Percentiles rank a stretch among this genome's conserved stretches.
Conservation (phyloP, 192 early-diverging fungal species). For the Globomyces pollinis-pini region DNA sequence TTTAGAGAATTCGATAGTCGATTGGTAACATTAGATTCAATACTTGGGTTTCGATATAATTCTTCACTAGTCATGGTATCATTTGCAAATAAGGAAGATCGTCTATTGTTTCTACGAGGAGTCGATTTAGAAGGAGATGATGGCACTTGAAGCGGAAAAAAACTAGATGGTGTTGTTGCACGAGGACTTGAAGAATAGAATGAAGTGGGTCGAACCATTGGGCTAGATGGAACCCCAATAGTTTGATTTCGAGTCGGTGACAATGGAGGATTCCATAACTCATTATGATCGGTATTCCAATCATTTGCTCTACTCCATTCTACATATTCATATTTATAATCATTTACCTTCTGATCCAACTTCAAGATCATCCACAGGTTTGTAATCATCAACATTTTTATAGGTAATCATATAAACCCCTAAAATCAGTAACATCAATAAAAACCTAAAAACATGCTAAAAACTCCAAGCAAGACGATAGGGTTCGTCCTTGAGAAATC, state of each 20-base stretch:
- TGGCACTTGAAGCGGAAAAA: background rate
- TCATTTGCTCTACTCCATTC: background rate
- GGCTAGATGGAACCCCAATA: background rate
- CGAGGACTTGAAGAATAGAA: background rate
- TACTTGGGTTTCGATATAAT: too few species aligned
- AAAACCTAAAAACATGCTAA: slow-evolving; percentile 52
- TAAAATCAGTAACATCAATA: too few species aligned
- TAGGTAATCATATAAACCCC: slow-evolving; percentile 63
- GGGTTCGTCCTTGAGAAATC: slow-evolving; percentile 6
- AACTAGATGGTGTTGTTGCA: background rate
- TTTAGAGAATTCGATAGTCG: too few species aligned
- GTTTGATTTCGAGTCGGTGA: background rate
- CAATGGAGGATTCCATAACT: background rate
- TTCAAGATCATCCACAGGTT: background rate
- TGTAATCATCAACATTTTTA: background rate
- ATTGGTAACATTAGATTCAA: too few species aligned
- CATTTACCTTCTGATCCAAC: background rate
- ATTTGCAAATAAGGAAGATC: too few species aligned
- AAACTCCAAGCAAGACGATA: slow-evolving; percentile 41
- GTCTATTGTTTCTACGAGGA: background rate
- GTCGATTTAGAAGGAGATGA: background rate
- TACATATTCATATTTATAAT: background rate
- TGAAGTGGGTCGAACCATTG: background rate
- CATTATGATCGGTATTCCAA: background rate
- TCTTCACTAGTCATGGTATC: too few species aligned